phyloP scores from a whole-genome alignment of 352 stramenopile genomes.

The Ophiocytium majus region DNA sequence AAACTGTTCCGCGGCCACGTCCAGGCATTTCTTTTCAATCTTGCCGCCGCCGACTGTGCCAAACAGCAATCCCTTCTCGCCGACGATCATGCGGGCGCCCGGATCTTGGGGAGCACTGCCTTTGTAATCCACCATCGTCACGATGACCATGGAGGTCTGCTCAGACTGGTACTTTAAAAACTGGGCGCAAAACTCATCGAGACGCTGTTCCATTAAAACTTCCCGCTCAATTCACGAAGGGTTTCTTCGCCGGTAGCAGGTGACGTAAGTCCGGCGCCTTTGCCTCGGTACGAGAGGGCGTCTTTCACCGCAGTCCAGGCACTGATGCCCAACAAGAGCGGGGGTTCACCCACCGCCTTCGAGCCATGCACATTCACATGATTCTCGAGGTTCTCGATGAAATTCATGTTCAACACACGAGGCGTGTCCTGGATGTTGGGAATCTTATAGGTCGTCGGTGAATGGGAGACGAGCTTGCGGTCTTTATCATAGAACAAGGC shows the following conservation, averaged over 20 bases:
- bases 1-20: not conserved
- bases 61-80: not conserved
- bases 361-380: slow-evolving; percentile 85
- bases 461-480: slow-evolving; percentile 51
- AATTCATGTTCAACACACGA: slow-evolving; percentile 84
- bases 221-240: not conserved
- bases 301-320: slow-evolving; percentile 89
- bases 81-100: slow-evolving; percentile 1
- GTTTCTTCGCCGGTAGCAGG: not conserved
- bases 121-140: not conserved
- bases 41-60: slow-evolving; percentile 1
- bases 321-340: slow-evolving; percentile 84
- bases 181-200: not conserved
- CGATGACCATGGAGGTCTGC: not conserved
- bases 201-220: not conserved
- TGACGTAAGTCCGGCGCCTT: not conserved
- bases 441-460: slow-evolving; percentile 92
- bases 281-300: slow-evolving; percentile 57
- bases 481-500: slow-evolving; percentile 74
- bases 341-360: slow-evolving; percentile 90
- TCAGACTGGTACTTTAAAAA: not conserved
- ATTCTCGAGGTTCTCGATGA: slow-evolving; percentile 76
- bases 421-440: slow-evolving; percentile 91
- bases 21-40: not conserved
- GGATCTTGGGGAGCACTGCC: not conserved